Conservation (phyloP, 768 basidiomycete species). For the Boletellus ananiceps region DNA sequence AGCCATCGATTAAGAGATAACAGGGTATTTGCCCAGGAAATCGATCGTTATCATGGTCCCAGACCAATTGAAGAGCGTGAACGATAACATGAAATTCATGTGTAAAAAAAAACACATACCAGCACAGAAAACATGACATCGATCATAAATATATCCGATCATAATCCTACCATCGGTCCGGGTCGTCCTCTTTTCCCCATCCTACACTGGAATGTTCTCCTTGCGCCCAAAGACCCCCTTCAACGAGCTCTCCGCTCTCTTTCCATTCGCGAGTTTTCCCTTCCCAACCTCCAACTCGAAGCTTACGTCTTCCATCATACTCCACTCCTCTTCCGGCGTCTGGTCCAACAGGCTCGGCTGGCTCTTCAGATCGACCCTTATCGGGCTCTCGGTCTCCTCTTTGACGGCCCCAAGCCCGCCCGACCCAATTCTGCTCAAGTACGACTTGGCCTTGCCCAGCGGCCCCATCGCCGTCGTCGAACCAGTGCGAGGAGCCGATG, state of each 20-base stretch:
- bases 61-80: not conserved
- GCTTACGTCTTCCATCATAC: conserved; percentile 44
- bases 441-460: conserved; percentile 45
- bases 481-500: conserved; percentile 6
- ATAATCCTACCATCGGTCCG: not conserved
- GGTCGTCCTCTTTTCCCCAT: not conserved
- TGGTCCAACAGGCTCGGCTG: conserved; percentile 57
- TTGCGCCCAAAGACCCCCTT: conserved; percentile 29
- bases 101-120: not conserved
- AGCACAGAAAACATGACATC: conserved; percentile 6
- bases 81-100: not conserved
- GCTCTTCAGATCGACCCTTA: conserved; percentile 43
- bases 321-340: conserved; percentile 54
- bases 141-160: not conserved
- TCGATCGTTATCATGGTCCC: too few relatives aligned
- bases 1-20: too few relatives aligned
- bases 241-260: conserved; percentile 30
- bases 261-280: conserved; percentile 22
- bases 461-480: conserved; percentile 2
- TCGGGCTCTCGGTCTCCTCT: conserved; percentile 45
- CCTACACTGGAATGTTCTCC: conserved; percentile 21
- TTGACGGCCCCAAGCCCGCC: conserved; percentile 20
- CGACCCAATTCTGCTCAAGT: conserved; percentile 36
- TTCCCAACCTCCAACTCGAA: conserved; percentile 41
- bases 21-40: too few relatives aligned